Base-by-base conservation (phyloP, 2,329 filamentous ascomycete species). In the Beauveria australis region DNA sequence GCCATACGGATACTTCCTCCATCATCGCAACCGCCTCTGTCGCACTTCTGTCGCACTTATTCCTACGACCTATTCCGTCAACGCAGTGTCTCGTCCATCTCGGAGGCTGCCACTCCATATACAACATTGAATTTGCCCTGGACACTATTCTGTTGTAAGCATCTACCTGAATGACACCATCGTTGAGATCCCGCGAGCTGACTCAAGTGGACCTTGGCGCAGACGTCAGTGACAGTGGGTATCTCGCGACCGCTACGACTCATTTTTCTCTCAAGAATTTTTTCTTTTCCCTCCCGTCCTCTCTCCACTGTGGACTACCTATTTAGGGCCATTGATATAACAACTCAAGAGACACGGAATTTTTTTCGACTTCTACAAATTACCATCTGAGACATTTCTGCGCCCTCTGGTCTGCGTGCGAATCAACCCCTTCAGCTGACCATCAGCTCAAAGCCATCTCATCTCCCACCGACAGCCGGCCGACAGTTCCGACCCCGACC, bases 121-220 rank as follows among this genome's bases (percentile, higher is more conserved):
- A 9, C 26, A 18, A 33, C 14, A 56, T 5, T 5, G 14, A n/a
- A 10, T n/a, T 14, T 18, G 8, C 18, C 12, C 28, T 47, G n/a
- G 12, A 8, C 19, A 9, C 19, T n/a, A n/a, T 12, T 49, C 47
- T 30, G 22, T 52, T 51, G 56, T 52, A 52, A 59, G 56, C 30
- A 30, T 24, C 18, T 59, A 12, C 19, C 56, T 4, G 7, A 59
- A 65, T 65, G 61, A 65, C 64, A 64, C 64, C 64, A 65, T 65
- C 54, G 57, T 65, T n/a, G 43, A 58, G 18, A 47, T 58, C 37
- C n/a, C 28, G 19, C 33, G 9, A 43, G 52, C 56, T 59, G 47
- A 59, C 56, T 59, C 47, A 44, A 52, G 56, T 59, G 56, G 56
- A 59, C 37, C 47, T 52, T 22, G 8, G 28, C 16, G 33, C 44